phyloP scores from a whole-genome alignment of 305 asterid genomes.

The Rubia tinctorum region DNA sequence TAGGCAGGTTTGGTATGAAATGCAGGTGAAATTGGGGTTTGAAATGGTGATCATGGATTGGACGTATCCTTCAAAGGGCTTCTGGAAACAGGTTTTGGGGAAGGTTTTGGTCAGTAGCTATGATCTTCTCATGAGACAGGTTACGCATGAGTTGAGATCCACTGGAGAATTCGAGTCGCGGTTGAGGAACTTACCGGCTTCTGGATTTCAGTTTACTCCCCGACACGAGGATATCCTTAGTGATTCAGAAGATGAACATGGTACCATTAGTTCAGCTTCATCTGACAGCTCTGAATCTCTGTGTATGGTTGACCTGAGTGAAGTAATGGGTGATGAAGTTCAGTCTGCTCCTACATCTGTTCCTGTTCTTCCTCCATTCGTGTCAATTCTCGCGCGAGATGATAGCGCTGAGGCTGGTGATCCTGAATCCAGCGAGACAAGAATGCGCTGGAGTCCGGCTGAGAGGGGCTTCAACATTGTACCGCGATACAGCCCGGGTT shows the following conservation, averaged over 20 bases:
- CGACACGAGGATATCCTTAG: neutral
- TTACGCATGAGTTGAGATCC: conserved; percentile 9
- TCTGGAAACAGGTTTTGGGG: conserved; percentile 53
- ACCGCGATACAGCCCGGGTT: conserved; percentile 43
- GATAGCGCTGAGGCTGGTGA: neutral
- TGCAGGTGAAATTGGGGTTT: conserved; percentile 45
- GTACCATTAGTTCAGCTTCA: neutral
- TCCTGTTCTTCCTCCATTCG: neutral
- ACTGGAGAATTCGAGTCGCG: neutral
- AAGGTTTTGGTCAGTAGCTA: conserved; percentile 49
- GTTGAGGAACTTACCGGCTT: neutral
- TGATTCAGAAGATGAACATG: neutral
- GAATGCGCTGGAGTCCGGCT: conserved; percentile 35
- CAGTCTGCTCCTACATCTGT: neutral
- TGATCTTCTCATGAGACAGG: conserved; percentile 22
- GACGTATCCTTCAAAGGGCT: conserved; percentile 39
- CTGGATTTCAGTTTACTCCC: neutral
- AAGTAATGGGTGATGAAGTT: neutral
- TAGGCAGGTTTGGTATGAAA: conserved; percentile 88
- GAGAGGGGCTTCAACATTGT: conserved; percentile 29
- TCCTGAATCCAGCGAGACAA: neutral
- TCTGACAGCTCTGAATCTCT: neutral
- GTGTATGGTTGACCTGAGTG: neutral
- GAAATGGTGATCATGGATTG: conserved; percentile 49
- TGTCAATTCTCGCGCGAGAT: too few relatives aligned